Evolutionary conservation across 495 filamentous ascomycete genomes (phyloP), one percentile per base, ranked within the genome.

Genomic region (Aspergillus bertholletiae): DNA sequence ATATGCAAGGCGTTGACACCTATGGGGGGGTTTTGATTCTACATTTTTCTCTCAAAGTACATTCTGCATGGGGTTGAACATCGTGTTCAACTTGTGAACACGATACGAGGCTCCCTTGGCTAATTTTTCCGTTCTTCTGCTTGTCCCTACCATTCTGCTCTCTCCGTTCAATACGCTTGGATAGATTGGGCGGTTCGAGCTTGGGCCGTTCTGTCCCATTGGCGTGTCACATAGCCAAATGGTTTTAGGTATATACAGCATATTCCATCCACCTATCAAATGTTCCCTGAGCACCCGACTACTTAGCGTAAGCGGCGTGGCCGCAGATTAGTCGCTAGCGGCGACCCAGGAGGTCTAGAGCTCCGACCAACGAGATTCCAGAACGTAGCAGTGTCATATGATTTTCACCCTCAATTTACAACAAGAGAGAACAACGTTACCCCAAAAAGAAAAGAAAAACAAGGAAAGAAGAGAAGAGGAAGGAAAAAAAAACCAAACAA

Each of bases 321-420:
- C 54, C 55, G 45, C 24, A 23, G 34, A 20, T 35, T 35, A 35
- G 39, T 43, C 39, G 39, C 30, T 22, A 32, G 26, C 27, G 20
- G 26, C 20, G 27, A 6, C 30, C 46, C 46, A 21, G 27, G n/a
- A 21, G 46, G 46, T 32, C 51, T 21, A 46, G 46, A 22, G 6
- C 45, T 30, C 30, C 22, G 22, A 37, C 60, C 56, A 63, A 17
- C 59, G 49, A 59, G 54, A 51, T 30, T 55, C 21, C 50, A 53
- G 56, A 63, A 59, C 57, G 56, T 63, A 63, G 60, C 54, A 47
- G 54, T 35, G 51, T 51, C 50, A 56, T 59, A 53, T 57, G 46
- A 59, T 54, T 28, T 32, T 48, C 18, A 27, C 7, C 23, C 13
- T 40, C 18, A 2, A 39, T 3, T 6, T 17, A 40, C 15, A 40